Conservation (phyloP, 2,329 filamentous ascomycete genomes). For the Zarea fungicola region DNA sequence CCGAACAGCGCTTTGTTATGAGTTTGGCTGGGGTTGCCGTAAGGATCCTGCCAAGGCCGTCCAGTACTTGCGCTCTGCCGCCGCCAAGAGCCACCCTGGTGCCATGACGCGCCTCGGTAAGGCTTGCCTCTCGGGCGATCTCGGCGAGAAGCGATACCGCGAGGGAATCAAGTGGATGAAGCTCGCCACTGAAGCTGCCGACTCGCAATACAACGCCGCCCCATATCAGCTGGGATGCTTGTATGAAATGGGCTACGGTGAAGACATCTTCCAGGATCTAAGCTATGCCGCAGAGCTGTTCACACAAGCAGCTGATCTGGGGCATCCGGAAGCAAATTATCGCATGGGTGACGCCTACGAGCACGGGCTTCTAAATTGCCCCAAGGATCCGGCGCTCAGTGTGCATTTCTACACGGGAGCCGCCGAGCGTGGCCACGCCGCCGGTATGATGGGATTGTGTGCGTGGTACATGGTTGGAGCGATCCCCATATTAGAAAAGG, state of each 20-base stretch:
- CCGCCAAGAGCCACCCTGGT: conserved; percentile 90
- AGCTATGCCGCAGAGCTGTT: conserved; percentile 89
- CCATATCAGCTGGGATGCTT: conserved; percentile 86
- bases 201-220: conserved; percentile 85
- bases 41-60: conserved; percentile 88
- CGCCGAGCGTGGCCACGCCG: conserved; percentile 74
- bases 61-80: conserved; percentile 85
- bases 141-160: conserved; percentile 79
- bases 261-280: conserved; percentile 88
- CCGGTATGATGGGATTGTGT: conserved; percentile 96
- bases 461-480: conserved; percentile 98
- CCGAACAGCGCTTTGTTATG: conserved; percentile 88
- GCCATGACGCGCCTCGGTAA: conserved; percentile 89
- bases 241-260: conserved; percentile 89
- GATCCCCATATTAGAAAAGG: conserved; percentile 84
- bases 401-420: conserved; percentile 97
- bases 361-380: conserved; percentile 81
- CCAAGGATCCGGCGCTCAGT: conserved; percentile 83
- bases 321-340: conserved; percentile 79
- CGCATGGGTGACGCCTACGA: conserved; percentile 96
- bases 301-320: conserved; percentile 88
- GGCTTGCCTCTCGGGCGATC: conserved; percentile 82
- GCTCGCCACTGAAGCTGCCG: conserved; percentile 82
- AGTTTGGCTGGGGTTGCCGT: conserved; percentile 94
- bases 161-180: conserved; percentile 97